Evolutionary conservation across 1,139 yeast species (phyloP), one percentile per base, ranked within the genome.

Genomic region (Pichia sp.): DNA sequence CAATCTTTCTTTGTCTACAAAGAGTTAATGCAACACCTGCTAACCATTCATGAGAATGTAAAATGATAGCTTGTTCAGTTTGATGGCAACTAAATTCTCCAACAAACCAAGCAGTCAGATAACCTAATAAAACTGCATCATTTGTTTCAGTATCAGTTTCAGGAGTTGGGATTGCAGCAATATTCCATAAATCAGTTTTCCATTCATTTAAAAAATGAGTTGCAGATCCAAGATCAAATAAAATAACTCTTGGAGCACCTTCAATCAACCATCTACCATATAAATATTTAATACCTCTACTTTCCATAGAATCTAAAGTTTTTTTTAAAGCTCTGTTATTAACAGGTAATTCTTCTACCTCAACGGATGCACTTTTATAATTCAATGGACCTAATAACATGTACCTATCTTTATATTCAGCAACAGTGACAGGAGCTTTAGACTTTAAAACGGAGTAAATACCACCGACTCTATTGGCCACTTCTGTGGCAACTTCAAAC

Each of bases 261-360:
- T 92, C 98, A 59, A 92, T 87, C 58, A 92, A 77, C 98, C 98
- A 92, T 51, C 97, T 77, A 36, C 97, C 97, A 58, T 92, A 90
- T 45, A 89, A 70, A 74, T 85, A 87, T 50, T 74, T 70, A 55
- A 92, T 76, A 24, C 98, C 98, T 39, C 96, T 74, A 30, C 76
- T 74, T 44, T 78, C 68, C 96, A 87, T 87, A 25, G 85, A 71
- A 49, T 82, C 81, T 56, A 83, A 69, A 39, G 94, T 74, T 37
- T 72, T 70, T 59, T 74, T 77, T 54, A 84, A 64, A 44, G 76
- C 72, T 8, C 78, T 75, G 52, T 82, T 87, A 38, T 75, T 75
- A 39, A 82, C 81, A 0, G 86, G 81, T 51, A 90, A 71, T 59
- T 86, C 95, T 65, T 92, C 98, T 37, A 90, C 97, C 66, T 92